Evolutionary conservation across 371 early-diverging fungal genomes (phyloP).

Genomic region (Coemansia sp.): DNA sequence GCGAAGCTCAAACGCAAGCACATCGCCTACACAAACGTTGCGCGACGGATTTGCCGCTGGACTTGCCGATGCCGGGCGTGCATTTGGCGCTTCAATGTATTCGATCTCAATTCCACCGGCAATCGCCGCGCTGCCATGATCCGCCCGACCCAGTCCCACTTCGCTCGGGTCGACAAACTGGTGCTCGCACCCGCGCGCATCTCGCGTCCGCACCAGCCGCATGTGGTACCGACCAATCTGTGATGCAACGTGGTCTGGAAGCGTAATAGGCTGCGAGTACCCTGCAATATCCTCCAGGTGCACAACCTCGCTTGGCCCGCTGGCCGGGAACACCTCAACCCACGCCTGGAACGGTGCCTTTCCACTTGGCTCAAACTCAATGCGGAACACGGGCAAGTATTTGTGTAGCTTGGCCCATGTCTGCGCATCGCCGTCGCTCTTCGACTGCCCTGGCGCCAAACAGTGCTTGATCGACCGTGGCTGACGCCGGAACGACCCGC

Average conservation of each 20-base stretch:
- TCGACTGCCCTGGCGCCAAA: conserved; percentile 47
- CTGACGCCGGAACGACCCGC: conserved; percentile 17
- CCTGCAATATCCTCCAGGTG: conserved; percentile 30
- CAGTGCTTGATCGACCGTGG: conserved; percentile 34
- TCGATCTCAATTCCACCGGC: conserved; percentile 53
- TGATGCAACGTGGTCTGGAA: conserved; percentile 43
- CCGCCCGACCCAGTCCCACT: conserved; percentile 25
- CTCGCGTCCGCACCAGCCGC: conserved; percentile 44
- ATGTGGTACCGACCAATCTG: conserved; percentile 50
- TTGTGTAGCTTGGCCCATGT: conserved; percentile 44
- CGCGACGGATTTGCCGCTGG: conserved; percentile 34
- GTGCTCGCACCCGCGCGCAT: conserved; percentile 50
- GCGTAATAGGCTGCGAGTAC: conserved; percentile 25
- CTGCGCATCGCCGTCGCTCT: conserved; percentile 29
- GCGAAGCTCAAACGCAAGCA: conserved; percentile 51
- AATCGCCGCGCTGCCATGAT: conserved; percentile 14
- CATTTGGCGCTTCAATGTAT: conserved; percentile 52
- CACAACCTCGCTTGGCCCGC: conserved; percentile 48
- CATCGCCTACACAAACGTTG: conserved; percentile 51
- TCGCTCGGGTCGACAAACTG: conserved; percentile 29
- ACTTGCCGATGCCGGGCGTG: conserved; percentile 37
- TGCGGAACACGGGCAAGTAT: conserved; percentile 46
- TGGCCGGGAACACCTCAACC: conserved; percentile 50
- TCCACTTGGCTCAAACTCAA: conserved; percentile 36
- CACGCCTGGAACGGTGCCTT: conserved; percentile 50